Percentiles rank a stretch among this genome's conserved stretches.
Evolutionary conservation across 176 grass and related monocot genomes (phyloP).

Genomic region (Oryza rufipogon): DNA sequence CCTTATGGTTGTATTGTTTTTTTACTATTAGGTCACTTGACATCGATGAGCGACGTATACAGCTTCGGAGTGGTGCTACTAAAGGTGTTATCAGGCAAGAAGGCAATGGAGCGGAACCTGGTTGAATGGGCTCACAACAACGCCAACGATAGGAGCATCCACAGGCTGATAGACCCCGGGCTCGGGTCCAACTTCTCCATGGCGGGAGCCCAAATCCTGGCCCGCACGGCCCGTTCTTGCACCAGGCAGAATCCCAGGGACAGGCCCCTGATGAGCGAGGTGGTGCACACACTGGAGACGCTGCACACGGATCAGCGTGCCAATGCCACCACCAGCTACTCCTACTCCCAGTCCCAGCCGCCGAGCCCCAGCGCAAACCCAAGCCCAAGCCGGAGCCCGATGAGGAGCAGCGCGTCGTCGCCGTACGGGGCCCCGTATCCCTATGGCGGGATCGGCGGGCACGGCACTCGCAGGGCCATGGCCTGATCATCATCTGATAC

Average conservation of each 20-base stretch:
- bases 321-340: too few relatives aligned
- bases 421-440: too few relatives aligned
- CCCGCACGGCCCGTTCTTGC: constrained; percentile 46
- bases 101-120: constrained; percentile 60
- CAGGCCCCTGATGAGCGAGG: constrained; percentile 70
- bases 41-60: constrained; percentile 57
- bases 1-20: too few relatives aligned
- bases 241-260: constrained; percentile 44
- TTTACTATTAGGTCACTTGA: constrained; percentile 47
- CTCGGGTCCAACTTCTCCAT: constrained; percentile 47
- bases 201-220: constrained; percentile 49
- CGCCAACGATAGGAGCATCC: constrained; percentile 40
- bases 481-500: too few relatives aligned
- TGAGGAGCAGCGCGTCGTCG: too few relatives aligned
- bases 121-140: constrained; percentile 56
- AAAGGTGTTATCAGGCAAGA: constrained; percentile 52
- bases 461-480: too few relatives aligned
- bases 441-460: too few relatives aligned
- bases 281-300: constrained; percentile 66
- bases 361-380: too few relatives aligned
- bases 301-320: constrained; percentile 9
- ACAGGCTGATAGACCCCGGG: constrained; percentile 44
- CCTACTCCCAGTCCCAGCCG: too few relatives aligned
- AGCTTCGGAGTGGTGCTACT: constrained; percentile 58
- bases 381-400: too few relatives aligned